Conservation (phyloP, 2,329 filamentous ascomycete genomes). For the Talaromyces sp. region DNA sequence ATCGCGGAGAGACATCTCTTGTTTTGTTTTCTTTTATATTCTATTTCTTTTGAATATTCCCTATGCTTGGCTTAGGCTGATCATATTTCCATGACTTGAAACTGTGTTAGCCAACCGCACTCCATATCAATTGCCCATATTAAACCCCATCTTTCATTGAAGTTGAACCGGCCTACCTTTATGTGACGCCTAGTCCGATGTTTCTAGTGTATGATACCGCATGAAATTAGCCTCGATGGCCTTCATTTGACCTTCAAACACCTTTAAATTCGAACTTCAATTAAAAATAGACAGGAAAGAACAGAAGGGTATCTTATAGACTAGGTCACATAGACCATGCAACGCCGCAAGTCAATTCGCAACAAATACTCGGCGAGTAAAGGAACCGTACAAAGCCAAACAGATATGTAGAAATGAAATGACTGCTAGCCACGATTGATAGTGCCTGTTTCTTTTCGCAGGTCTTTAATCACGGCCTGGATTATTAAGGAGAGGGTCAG, state of each 20-base stretch:
- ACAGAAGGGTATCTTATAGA: conserved; percentile 22
- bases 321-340: neutral
- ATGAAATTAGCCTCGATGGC: conserved; percentile 7
- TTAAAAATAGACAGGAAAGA: conserved; percentile 8
- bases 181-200: neutral
- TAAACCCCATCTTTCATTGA: neutral
- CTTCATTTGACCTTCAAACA: neutral
- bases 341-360: conserved; percentile 16
- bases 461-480: conserved; percentile 51
- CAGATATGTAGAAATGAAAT: too few species aligned
- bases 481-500: conserved; percentile 5
- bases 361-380: neutral
- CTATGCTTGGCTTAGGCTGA: neutral
- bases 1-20: neutral
- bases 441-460: conserved; percentile 44
- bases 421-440: conserved; percentile 21
- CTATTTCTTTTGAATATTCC: conserved; percentile 8
- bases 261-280: conserved; percentile 8
- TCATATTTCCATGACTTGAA: conserved; percentile 2
- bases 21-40: neutral
- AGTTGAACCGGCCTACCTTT: neutral
- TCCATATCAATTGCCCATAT: neutral
- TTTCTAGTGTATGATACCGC: conserved; percentile 13
- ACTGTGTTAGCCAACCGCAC: neutral
- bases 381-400: neutral